These are phyloP conservation scores for Begonia loranthoides DNA, from an alignment of 306 rosid species.

Conservation along the genomic window DNA sequence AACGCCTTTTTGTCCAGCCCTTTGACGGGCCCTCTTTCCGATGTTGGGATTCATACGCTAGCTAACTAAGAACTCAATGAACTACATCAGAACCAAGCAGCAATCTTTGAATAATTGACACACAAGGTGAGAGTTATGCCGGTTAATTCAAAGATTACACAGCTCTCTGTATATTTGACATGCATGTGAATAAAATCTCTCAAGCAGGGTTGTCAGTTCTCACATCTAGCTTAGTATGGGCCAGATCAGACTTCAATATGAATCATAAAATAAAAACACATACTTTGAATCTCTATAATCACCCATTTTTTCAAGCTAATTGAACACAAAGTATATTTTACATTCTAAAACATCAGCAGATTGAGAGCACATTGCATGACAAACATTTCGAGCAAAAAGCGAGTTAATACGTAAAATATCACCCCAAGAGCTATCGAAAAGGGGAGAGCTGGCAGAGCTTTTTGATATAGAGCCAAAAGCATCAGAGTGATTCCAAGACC, in stretches of 20 bases:
- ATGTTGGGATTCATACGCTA: slow-evolving; percentile 57
- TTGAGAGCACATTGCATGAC: slow-evolving; percentile 78
- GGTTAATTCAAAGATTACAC: background rate
- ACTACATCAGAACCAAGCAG: slow-evolving; percentile 27
- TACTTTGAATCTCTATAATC: background rate
- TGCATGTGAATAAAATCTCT: background rate
- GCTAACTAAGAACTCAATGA: slow-evolving; percentile 53
- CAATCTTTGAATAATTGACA: too few species aligned
- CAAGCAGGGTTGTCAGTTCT: background rate
- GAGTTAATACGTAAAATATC: slow-evolving; percentile 69
- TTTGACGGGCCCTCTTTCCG: slow-evolving; percentile 22
- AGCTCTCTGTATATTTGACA: background rate
- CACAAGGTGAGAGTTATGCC: too few species aligned
- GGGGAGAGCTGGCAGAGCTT: slow-evolving; percentile 96
- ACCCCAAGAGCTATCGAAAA: slow-evolving; percentile 70
- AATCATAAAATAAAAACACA: background rate
- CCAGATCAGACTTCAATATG: background rate
- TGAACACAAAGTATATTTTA: background rate
- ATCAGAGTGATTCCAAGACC: slow-evolving; percentile 86
- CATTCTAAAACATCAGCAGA: slow-evolving; percentile 66
- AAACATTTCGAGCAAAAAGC: slow-evolving; percentile 71
- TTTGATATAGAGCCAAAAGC: slow-evolving; percentile 76
- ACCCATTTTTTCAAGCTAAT: background rate
- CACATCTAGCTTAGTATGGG: background rate
- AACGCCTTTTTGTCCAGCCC: slow-evolving; percentile 25